Conservation (phyloP, 2,329 filamentous ascomycete species). For the Fragosphaeria purpurea region DNA sequence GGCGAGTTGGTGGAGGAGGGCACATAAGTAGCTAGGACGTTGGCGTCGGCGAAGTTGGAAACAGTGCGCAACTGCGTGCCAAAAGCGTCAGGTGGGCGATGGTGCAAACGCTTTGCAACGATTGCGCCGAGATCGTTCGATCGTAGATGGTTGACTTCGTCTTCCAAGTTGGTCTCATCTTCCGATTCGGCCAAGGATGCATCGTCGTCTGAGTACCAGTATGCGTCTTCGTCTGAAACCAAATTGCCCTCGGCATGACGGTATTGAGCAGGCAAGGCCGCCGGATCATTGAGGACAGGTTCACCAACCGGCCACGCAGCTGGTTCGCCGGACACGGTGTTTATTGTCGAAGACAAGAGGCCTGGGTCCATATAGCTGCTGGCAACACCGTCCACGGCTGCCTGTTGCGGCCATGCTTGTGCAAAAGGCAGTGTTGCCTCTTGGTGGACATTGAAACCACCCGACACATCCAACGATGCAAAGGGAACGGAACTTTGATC, state of each 20-base stretch:
- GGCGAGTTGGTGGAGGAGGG: constrained; percentile 59
- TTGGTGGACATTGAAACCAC: neutral
- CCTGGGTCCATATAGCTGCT: neutral
- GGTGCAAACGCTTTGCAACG: constrained; percentile 26
- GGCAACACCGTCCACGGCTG: neutral
- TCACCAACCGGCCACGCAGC: neutral
- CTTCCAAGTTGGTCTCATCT: constrained; percentile 40
- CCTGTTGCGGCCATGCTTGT: constrained; percentile 1
- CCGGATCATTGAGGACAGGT: neutral
- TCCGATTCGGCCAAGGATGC: constrained; percentile 53
- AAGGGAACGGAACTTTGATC: neutral
- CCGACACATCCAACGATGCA: neutral
- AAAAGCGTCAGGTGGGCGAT: constrained; percentile 27
- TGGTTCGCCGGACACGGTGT: neutral
- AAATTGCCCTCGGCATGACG: constrained; percentile 5
- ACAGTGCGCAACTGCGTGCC: constrained; percentile 40
- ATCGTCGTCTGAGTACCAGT: constrained; percentile 49
- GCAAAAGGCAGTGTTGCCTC: neutral
- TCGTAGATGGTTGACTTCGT: constrained; percentile 23
- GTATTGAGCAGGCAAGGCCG: neutral
- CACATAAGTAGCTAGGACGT: constrained; percentile 53
- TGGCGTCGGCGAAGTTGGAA: constrained; percentile 35
- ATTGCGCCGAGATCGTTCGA: constrained; percentile 31
- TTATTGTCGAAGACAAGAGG: neutral
- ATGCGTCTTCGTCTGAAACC: constrained; percentile 22